Conservation (phyloP, 257 asterid species). For the Solanum megistacrolobum region DNA sequence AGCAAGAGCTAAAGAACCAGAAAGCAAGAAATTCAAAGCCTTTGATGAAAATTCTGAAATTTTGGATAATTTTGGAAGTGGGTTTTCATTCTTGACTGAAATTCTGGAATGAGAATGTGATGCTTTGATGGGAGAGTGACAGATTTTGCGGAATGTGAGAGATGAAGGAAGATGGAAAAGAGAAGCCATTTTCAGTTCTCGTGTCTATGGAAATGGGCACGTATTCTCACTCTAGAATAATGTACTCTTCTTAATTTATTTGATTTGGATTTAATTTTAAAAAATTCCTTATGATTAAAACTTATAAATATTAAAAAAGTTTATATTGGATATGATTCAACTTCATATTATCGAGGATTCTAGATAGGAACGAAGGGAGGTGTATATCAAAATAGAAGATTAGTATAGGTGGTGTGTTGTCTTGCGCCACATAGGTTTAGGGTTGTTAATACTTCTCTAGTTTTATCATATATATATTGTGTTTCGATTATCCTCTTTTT, state of each 20-base stretch:
- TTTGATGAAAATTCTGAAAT: slow-evolving; percentile 40
- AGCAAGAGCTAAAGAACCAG: slow-evolving; percentile 65
- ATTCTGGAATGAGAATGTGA: slow-evolving; percentile 10
- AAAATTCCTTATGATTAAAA: too few relatives aligned
- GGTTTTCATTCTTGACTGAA: background rate
- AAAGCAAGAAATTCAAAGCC: slow-evolving; percentile 39
- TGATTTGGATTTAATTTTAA: too few relatives aligned
- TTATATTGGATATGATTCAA: rapidly evolving
- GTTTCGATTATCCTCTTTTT: too few relatives aligned
- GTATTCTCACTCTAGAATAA: background rate
- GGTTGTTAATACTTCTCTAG: too few relatives aligned
- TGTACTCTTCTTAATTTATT: background rate
- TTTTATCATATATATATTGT: too few relatives aligned
- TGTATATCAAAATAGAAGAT: too few relatives aligned
- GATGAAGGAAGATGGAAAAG: slow-evolving; percentile 28
- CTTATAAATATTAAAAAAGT: too few relatives aligned
- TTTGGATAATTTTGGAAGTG: slow-evolving; percentile 7
- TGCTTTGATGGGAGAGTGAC: slow-evolving; percentile 10
- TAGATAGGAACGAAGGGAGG: rapidly evolving
- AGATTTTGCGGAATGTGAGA: background rate
- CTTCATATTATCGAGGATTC: too few relatives aligned
- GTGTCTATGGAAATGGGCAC: background rate
- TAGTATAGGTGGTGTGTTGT: too few relatives aligned
- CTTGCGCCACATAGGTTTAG: too few relatives aligned
- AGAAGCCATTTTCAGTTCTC: slow-evolving; percentile 24